Evolutionary conservation across 257 asterid species (phyloP).

Genomic region (Rhazya stricta): DNA sequence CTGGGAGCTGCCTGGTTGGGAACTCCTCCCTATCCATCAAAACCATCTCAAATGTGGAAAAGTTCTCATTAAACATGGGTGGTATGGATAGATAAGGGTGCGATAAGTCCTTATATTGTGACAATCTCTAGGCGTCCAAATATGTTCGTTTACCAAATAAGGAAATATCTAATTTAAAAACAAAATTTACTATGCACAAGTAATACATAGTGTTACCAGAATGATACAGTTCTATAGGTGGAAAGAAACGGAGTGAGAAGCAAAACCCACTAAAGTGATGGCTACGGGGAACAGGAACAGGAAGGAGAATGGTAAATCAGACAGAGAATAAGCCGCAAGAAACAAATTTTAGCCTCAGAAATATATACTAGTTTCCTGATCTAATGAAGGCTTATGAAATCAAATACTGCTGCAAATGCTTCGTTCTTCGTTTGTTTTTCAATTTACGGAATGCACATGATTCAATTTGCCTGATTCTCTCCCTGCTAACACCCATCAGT

Average conservation of each 20-base stretch:
- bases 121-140: neutral
- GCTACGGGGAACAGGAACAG: neutral
- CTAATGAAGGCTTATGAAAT: slow-evolving; percentile 23
- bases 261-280: neutral
- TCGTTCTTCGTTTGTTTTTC: slow-evolving; percentile 84
- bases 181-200: slow-evolving; percentile 11
- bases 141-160: neutral
- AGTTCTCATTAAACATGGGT: no score
- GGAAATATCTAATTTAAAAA: neutral
- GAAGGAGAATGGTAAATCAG: slow-evolving; percentile 22
- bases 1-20: no score
- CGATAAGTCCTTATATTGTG: no score
- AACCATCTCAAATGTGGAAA: no score
- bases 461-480: slow-evolving; percentile 87
- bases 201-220: slow-evolving; percentile 11
- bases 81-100: no score
- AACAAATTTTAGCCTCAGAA: slow-evolving; percentile 26
- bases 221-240: slow-evolving; percentile 6
- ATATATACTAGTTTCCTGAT: slow-evolving; percentile 6
- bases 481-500: slow-evolving; percentile 86
- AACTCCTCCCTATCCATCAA: no score
- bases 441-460: slow-evolving; percentile 76
- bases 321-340: slow-evolving; percentile 28
- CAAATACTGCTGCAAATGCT: slow-evolving; percentile 67
- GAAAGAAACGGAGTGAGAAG: neutral